Conservation (phyloP, 148 eudicot genomes). For the Spergularia bocconei region DNA sequence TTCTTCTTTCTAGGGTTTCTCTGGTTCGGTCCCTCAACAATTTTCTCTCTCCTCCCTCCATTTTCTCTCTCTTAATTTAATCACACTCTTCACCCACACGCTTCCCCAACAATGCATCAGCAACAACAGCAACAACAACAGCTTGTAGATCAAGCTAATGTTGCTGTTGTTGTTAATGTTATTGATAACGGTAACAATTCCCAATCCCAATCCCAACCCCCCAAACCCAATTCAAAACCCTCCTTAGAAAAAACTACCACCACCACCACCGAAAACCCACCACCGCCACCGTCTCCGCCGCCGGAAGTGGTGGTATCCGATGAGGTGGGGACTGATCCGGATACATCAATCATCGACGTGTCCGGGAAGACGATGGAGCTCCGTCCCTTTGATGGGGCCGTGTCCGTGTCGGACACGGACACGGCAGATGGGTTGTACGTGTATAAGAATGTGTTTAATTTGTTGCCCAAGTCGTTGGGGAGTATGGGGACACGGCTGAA, state of each 20-base stretch:
- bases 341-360: conserved; percentile 42
- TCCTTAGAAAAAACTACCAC: background rate
- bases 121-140: conserved; percentile 6
- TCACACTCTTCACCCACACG: background rate
- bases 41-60: too few species aligned
- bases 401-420: background rate
- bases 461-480: conserved; percentile 66
- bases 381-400: conserved; percentile 29
- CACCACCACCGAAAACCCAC: background rate
- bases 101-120: conserved; percentile 30
- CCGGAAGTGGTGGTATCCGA: conserved; percentile 5
- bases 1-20: too few species aligned
- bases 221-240: background rate
- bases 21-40: too few species aligned
- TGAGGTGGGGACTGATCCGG: conserved; percentile 13
- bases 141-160: too few species aligned
- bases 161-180: too few species aligned
- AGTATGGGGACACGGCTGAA: conserved; percentile 42
- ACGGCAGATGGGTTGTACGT: conserved; percentile 44
- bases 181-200: background rate
- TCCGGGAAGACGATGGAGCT: conserved; percentile 66
- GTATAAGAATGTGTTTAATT: conserved; percentile 68
- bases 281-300: background rate
- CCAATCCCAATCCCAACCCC: conserved; percentile 2
- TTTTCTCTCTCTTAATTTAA: background rate